A percentile compares a stretch with the other conserved stretches of the same genome.
phyloP scores from a whole-genome alignment of 768 basidiomycete genomes.

The Cystobasidium onofrii region DNA sequence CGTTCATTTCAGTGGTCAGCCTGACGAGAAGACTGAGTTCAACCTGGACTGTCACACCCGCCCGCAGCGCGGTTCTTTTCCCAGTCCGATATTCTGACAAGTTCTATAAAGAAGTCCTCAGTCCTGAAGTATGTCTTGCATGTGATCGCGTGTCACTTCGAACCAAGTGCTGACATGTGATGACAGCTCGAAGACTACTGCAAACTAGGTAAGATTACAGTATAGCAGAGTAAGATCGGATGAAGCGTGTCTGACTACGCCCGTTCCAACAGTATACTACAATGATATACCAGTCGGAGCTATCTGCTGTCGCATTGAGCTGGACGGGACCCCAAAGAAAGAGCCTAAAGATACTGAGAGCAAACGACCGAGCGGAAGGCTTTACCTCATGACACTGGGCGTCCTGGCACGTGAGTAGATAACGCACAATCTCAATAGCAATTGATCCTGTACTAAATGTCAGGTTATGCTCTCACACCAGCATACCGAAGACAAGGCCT shows the following conservation, averaged over 20 bases:
- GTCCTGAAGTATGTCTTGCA: slow-evolving; percentile 34
- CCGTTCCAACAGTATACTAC: slow-evolving; percentile 61
- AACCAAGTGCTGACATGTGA: slow-evolving; percentile 46
- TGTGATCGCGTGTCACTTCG: background rate
- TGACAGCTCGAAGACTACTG: slow-evolving; percentile 68
- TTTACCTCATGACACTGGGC: slow-evolving; percentile 90
- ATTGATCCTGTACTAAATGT: too few species aligned
- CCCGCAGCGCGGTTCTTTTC: slow-evolving; percentile 56
- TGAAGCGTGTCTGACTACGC: background rate
- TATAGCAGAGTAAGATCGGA: background rate
- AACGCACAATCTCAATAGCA: too few species aligned
- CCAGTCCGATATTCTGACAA: slow-evolving; percentile 81
- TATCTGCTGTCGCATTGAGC: slow-evolving; percentile 75
- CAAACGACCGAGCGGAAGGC: slow-evolving; percentile 30
- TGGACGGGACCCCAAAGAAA: slow-evolving; percentile 31
- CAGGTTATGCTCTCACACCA: slow-evolving; percentile 40
- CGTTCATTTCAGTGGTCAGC: background rate
- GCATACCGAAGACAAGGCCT: slow-evolving; percentile 70
- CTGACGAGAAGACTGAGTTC: too few species aligned
- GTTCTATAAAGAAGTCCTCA: slow-evolving; percentile 72
- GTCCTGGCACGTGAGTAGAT: slow-evolving; percentile 56
- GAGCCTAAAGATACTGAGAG: slow-evolving; percentile 40
- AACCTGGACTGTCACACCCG: too few species aligned
- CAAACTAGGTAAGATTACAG: slow-evolving; percentile 61
- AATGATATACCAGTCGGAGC: slow-evolving; percentile 87